phyloP scores from a whole-genome alignment of 345 rosid species.

The Chamaenerion angustifolium region DNA sequence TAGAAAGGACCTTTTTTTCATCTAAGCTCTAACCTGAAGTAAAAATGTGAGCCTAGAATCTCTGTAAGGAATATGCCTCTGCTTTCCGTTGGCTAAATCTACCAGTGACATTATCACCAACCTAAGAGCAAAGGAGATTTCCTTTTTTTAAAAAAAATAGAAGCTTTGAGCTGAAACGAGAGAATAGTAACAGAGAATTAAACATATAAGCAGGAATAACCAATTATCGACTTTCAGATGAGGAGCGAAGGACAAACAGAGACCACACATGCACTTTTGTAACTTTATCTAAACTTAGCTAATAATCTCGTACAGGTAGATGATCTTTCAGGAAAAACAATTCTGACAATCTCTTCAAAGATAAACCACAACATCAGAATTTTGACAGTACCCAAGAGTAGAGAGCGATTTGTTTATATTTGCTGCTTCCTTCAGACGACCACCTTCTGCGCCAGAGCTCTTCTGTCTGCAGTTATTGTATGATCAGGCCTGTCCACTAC shows the following conservation, averaged over 20 bases:
- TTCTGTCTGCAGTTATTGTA: constrained; percentile 53
- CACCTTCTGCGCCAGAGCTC: constrained; percentile 96
- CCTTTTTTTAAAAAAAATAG: neutral
- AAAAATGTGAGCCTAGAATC: constrained; percentile 95
- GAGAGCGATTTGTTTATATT: constrained; percentile 88
- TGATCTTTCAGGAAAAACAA: no score
- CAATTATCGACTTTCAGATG: no score
- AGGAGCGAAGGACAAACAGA: no score
- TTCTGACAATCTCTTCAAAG: no score
- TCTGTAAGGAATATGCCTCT: constrained; percentile 88
- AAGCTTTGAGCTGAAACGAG: neutral
- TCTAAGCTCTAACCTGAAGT: constrained; percentile 54
- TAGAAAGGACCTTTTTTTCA: constrained; percentile 6
- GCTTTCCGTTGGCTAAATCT: constrained; percentile 93
- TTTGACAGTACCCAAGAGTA: constrained; percentile 56
- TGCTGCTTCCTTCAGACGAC: constrained; percentile 95
- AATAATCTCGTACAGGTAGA: no score
- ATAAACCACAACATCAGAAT: no score
- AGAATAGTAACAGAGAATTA: no score
- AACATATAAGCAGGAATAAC: no score
- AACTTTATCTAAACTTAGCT: no score
- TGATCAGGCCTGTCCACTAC: constrained; percentile 5
- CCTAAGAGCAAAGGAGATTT: constrained; percentile 24
- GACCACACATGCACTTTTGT: no score
- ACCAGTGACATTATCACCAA: constrained; percentile 94